Evolutionary conservation across 257 asterid species (phyloP).

Genomic region (Solanum clarkiae): DNA sequence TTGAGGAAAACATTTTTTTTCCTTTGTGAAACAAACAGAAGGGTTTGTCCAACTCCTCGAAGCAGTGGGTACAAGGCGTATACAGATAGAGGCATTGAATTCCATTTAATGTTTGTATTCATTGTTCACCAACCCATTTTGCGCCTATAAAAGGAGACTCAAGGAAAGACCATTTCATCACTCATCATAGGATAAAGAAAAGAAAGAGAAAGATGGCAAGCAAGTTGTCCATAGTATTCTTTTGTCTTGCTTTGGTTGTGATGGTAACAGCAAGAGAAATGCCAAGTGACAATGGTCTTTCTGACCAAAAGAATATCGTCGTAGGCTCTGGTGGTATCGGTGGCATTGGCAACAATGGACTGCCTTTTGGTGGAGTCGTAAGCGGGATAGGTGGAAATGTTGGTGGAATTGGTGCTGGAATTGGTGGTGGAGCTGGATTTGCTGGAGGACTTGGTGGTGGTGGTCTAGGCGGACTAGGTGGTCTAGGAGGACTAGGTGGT

Average conservation of each 20-base stretch:
- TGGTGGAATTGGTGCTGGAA: slow-evolving; percentile 3
- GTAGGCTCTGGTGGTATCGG: slow-evolving; percentile 6
- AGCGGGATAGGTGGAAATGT: slow-evolving; percentile 4
- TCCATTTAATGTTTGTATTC: slow-evolving; percentile 7
- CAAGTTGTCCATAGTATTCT: neutral
- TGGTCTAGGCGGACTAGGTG: slow-evolving; percentile 7
- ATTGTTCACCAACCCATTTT: neutral
- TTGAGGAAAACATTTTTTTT: neutral
- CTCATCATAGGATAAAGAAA: neutral
- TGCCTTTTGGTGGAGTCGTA: neutral
- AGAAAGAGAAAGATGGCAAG: slow-evolving; percentile 8
- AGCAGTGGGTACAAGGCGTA: neutral
- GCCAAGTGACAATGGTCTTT: slow-evolving; percentile 18
- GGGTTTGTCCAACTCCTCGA: neutral
- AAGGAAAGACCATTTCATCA: neutral
- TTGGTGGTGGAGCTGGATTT: slow-evolving; percentile 5
- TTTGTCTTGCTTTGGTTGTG: slow-evolving; percentile 11
- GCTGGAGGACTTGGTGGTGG: slow-evolving; percentile 3
- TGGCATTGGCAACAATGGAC: neutral
- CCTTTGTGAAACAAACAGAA: neutral
- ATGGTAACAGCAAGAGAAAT: slow-evolving; percentile 16
- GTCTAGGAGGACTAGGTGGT: slow-evolving; percentile 1
- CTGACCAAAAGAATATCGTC: slow-evolving; percentile 26
- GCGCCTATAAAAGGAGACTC: slow-evolving; percentile 7
- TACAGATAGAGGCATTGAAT: neutral